These are phyloP conservation scores for Clonostachys sp. DNA, from an alignment of 2,329 filamentous ascomycete genomes.

Conservation along the genomic window DNA sequence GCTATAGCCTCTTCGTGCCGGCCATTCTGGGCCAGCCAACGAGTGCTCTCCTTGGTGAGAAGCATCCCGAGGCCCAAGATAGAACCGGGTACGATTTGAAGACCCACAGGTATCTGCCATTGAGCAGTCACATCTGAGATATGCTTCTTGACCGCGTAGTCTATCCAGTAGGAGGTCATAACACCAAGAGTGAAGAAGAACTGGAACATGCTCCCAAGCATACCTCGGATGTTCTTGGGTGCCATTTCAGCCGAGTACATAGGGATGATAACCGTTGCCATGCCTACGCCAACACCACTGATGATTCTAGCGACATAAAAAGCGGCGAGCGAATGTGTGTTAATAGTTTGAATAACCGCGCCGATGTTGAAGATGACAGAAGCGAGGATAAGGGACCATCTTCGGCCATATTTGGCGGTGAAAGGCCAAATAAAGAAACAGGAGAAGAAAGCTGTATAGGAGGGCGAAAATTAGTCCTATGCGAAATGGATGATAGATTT, in stretches of 20 bases:
- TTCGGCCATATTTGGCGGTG: constrained; percentile 31
- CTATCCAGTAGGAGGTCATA: constrained; percentile 36
- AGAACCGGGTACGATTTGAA: constrained; percentile 41
- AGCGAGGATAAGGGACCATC: constrained; percentile 29
- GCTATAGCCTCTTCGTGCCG: constrained; percentile 37
- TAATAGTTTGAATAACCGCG: constrained; percentile 29
- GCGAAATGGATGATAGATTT: too few relatives aligned
- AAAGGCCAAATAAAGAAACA: constrained; percentile 38
- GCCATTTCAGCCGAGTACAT: constrained; percentile 40
- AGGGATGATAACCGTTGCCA: constrained; percentile 36
- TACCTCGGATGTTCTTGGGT: constrained; percentile 37
- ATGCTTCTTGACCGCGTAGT: constrained; percentile 37
- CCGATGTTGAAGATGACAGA: constrained; percentile 38
- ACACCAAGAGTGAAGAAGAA: constrained; percentile 37
- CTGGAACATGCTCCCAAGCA: constrained; percentile 36
- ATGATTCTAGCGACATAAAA: constrained; percentile 32
- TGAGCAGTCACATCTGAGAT: constrained; percentile 30
- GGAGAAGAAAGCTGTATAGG: constrained; percentile 28
- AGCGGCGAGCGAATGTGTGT: constrained; percentile 25
- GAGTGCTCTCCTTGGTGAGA: constrained; percentile 38
- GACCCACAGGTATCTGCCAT: constrained; percentile 43
- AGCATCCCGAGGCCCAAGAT: constrained; percentile 42
- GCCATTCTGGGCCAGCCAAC: constrained; percentile 41
- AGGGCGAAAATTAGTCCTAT: too few relatives aligned
- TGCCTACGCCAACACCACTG: constrained; percentile 26